These are phyloP conservation scores for Calendula officinalis DNA, from an alignment of 129 eudicot genomes.

Conservation along the genomic window DNA sequence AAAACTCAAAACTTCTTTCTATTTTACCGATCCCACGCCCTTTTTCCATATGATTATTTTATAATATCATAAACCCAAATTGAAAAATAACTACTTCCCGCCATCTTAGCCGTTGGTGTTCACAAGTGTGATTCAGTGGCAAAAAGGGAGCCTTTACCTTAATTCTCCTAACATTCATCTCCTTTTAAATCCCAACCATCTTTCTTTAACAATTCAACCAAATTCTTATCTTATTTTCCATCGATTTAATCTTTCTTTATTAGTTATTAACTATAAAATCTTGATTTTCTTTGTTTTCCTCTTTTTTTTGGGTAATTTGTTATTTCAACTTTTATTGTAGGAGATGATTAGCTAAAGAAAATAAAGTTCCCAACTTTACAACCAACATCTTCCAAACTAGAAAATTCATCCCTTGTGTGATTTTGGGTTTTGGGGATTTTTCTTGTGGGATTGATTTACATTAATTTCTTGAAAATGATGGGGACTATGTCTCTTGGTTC, in stretches of 20 bases:
- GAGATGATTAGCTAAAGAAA: constrained; percentile 49
- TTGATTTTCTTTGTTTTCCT: constrained; percentile 20
- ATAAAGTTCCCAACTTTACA: constrained; percentile 42
- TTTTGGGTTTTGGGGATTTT: constrained; percentile 31
- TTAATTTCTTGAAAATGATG: constrained; percentile 55
- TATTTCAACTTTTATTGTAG: constrained; percentile 37
- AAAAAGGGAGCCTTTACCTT: constrained; percentile 73
- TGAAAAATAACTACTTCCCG: constrained; percentile 39
- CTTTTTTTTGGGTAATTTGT: constrained; percentile 17
- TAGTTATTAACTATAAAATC: constrained; percentile 9
- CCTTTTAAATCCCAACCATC: constrained; percentile 44
- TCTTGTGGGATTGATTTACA: constrained; percentile 25
- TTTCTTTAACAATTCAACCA: constrained; percentile 42
- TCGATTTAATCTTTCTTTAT: constrained; percentile 37
- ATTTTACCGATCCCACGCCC: constrained; percentile 27
- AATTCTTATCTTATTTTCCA: constrained; percentile 46
- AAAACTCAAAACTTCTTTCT: not conserved
- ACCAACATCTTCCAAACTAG: constrained; percentile 48
- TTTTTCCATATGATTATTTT: constrained; percentile 30
- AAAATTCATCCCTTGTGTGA: constrained; percentile 40
- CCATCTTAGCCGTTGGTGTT: constrained; percentile 59
- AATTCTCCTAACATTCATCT: constrained; percentile 71
- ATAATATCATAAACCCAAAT: not conserved
- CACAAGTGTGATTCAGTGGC: constrained; percentile 47
- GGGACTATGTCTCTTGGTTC: constrained; percentile 73